Base-by-base conservation (phyloP, 768 basidiomycete genomes). In the Suillus hirtellus region DNA sequence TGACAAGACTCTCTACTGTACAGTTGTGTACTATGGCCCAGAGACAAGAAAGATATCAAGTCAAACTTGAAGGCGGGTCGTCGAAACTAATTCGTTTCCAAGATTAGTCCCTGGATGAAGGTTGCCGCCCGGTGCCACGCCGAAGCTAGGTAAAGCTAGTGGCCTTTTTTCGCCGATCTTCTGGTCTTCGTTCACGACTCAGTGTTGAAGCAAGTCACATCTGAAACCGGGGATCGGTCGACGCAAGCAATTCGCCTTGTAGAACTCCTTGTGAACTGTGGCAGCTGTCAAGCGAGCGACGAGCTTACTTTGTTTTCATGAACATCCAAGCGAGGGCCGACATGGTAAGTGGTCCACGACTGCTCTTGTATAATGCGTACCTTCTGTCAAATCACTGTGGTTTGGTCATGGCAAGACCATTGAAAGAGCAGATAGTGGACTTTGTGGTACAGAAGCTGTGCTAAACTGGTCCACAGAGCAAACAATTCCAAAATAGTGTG, bases 401-500 rank as follows among this genome's bases (percentile, higher is more conserved):
- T 35, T 24, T 40, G 34, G 46, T 24, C 11, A 43, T 59, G 14
- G 49, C 52, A 24, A 43, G 61, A 55, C 60, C 61, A 42, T 64
- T 15, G 55, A 50, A 47, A 55, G 50, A 46, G 19, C 53, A 14
- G 46, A 12, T n/a, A n/a, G 24, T 46, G 37, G 50, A 24, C 53
- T 47, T 47, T 47, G 21, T 12, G 14, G 60, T 52, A 19, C 61
- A 61, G 64, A 66, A 53, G 62, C 58, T 52, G 44, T 61, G 53
- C 61, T 65, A 17, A 64, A 49, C 15, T 2, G 61, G 63, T 62
- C 61, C 64, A 60, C 53, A 68, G 68, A 6, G 62, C 52, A 76
- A 75, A 75, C 70, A 75, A 61, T 53, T 65, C 56, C 75, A 76
- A 67, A 75, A 73, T 69, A 76, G 50, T 19, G 40, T 75, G 74